Conservation (phyloP, 805 yeast species). For the Ogataea thermomethanolica region DNA sequence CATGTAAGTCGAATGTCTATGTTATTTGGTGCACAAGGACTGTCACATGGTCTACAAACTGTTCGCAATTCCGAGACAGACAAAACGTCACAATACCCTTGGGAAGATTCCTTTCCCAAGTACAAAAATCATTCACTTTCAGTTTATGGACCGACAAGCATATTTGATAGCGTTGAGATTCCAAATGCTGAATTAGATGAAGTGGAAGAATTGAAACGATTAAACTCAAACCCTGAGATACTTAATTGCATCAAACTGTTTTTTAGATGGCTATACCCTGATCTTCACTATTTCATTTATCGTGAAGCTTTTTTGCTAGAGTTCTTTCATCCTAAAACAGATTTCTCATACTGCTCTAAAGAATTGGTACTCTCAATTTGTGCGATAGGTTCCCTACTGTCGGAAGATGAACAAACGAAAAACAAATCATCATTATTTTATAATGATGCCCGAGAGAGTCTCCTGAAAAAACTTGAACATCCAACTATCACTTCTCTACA, state of each 20-base stretch:
- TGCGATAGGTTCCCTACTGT: conserved; percentile 54
- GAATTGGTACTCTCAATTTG: conserved; percentile 54
- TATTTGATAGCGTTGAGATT: conserved; percentile 32
- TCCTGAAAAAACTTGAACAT: conserved; percentile 41
- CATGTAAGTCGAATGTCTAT: not conserved
- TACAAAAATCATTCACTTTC: conserved; percentile 13
- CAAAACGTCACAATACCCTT: conserved; percentile 14
- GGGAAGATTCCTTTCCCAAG: conserved; percentile 17
- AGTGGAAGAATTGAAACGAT: conserved; percentile 19
- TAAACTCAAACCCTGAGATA: conserved; percentile 32
- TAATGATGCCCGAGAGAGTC: conserved; percentile 41
- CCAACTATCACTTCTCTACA: conserved; percentile 55
- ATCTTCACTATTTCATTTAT: conserved; percentile 57
- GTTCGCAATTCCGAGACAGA: not conserved
- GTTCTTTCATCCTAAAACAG: conserved; percentile 52
- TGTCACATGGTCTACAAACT: not conserved
- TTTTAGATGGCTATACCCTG: conserved; percentile 66
- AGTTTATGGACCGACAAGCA: conserved; percentile 28
- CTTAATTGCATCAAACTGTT: conserved; percentile 28
- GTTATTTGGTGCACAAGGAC: too few relatives aligned
- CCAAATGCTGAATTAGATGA: conserved; percentile 9
- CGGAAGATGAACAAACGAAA: conserved; percentile 41
- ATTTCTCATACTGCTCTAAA: conserved; percentile 52
- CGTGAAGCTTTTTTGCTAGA: conserved; percentile 60
- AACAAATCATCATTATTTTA: conserved; percentile 43